phyloP scores from a whole-genome alignment of 106 monocot genomes.

The Dactylorhiza incarnata region DNA sequence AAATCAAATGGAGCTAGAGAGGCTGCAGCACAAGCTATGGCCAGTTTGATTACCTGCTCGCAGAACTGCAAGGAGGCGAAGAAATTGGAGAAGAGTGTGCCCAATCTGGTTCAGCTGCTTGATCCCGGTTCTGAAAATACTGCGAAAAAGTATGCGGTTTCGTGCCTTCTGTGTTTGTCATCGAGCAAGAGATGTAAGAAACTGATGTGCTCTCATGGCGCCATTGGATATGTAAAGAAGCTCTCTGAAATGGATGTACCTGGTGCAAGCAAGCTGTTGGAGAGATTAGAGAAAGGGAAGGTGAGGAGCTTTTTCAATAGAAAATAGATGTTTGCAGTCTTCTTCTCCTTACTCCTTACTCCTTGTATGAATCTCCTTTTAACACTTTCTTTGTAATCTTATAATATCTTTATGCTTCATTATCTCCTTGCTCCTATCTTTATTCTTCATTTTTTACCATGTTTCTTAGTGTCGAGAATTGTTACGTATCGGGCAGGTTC shows the following conservation, averaged over 20 bases:
- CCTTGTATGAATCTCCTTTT: not conserved
- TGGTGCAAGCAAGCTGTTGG: slow-evolving; percentile 64
- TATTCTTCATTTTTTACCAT: no score
- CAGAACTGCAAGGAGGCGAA: slow-evolving; percentile 62
- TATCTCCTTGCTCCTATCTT: not conserved
- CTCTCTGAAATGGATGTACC: slow-evolving; percentile 68
- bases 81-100: slow-evolving; percentile 58
- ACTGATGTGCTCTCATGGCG: slow-evolving; percentile 69
- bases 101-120: slow-evolving; percentile 68
- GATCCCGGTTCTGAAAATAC: slow-evolving; percentile 56
- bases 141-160: slow-evolving; percentile 68
- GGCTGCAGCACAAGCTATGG: slow-evolving; percentile 52
- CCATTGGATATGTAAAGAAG: slow-evolving; percentile 84
- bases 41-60: slow-evolving; percentile 43
- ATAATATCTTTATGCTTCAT: not conserved
- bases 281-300: slow-evolving; percentile 55
- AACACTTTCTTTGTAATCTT: not conserved
- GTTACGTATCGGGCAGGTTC: no score
- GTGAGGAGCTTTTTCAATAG: slow-evolving; percentile 57
- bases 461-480: no score
- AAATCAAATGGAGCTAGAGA: slow-evolving; percentile 47
- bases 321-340: slow-evolving; percentile 25
- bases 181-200: slow-evolving; percentile 59
- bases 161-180: slow-evolving; percentile 47
- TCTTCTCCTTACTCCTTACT: not conserved